phyloP scores from a whole-genome alignment of 345 rosid species.

The Trapa incisa region DNA sequence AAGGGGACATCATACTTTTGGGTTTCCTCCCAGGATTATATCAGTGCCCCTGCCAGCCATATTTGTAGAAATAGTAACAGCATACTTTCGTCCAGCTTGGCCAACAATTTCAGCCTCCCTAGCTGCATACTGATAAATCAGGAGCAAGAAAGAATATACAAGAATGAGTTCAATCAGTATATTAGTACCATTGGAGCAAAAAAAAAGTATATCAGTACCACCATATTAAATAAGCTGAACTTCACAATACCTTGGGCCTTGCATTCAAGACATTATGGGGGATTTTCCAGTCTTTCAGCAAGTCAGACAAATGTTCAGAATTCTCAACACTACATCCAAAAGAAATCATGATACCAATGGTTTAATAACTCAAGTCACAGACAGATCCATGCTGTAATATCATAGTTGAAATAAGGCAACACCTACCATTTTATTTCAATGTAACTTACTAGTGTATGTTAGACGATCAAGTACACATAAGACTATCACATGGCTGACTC shows the following conservation, averaged over 20 bases:
- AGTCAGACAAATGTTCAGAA: conserved; percentile 77
- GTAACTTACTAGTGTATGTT: not conserved
- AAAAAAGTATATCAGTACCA: not conserved
- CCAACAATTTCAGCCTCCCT: conserved; percentile 90
- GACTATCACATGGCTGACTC: not conserved
- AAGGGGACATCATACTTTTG: conserved; percentile 40
- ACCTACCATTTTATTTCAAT: not conserved
- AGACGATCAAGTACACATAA: not conserved
- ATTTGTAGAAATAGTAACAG: conserved; percentile 91
- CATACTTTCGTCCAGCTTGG: conserved; percentile 86
- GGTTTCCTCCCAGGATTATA: conserved; percentile 92
- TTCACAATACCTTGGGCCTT: conserved; percentile 61
- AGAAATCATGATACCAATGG: not conserved
- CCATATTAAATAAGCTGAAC: not conserved
- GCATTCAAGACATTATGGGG: conserved; percentile 96
- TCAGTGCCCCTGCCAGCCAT: conserved; percentile 99
- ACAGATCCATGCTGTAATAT: not conserved
- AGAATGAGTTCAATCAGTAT: not conserved
- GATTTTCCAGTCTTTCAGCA: conserved; percentile 62
- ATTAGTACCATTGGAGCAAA: not conserved
- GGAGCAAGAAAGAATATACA: conserved; percentile 3
- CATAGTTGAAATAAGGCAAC: not conserved
- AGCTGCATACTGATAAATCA: conserved; percentile 64
- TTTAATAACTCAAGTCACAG: not conserved
- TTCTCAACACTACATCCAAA: conserved; percentile 75